A percentile compares a stretch with the other conserved stretches of the same genome.
These are phyloP conservation scores for Penicillium goetzii DNA, from an alignment of 495 filamentous ascomycete species.

Conservation along the genomic window DNA sequence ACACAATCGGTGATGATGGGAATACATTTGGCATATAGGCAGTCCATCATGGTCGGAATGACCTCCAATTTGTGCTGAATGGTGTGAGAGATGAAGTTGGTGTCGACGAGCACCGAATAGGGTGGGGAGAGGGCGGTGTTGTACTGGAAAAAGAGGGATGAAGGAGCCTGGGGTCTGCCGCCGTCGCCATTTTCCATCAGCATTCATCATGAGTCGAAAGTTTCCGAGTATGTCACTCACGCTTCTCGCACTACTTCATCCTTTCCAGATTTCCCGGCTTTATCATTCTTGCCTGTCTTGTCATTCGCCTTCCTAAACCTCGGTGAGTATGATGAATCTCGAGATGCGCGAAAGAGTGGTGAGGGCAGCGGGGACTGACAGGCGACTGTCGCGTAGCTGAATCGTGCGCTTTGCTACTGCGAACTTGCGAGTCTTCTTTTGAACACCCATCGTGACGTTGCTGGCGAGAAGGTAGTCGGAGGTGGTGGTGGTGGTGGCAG, in stretches of 20 bases:
- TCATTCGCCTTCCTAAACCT: conserved; percentile 65
- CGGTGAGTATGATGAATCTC: conserved; percentile 56
- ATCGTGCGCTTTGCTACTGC: conserved; percentile 46
- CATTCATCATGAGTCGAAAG: not conserved
- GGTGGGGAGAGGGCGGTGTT: conserved; percentile 89
- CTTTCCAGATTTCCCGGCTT: conserved; percentile 30
- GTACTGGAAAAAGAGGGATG: conserved; percentile 90
- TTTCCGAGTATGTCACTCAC: conserved; percentile 12
- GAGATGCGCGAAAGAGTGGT: not conserved
- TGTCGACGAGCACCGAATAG: conserved; percentile 85
- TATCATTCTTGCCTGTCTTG: conserved; percentile 57
- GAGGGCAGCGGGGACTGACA: conserved; percentile 20
- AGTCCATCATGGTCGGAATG: conserved; percentile 86
- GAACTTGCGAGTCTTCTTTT: conserved; percentile 69
- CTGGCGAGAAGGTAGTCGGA: not conserved
- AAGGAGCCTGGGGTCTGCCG: conserved; percentile 68
- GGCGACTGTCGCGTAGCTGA: conserved; percentile 29
- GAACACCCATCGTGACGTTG: conserved; percentile 57
- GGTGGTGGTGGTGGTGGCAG: not conserved
- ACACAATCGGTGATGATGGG: conserved; percentile 56
- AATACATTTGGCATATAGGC: conserved; percentile 57
- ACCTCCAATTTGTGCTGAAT: conserved; percentile 89
- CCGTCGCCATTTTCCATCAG: not conserved
- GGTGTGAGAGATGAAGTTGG: conserved; percentile 92
- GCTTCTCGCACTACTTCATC: conserved; percentile 46